phyloP scores from a whole-genome alignment of 140 eudicot genomes.

The Ambrosia hybrid region DNA sequence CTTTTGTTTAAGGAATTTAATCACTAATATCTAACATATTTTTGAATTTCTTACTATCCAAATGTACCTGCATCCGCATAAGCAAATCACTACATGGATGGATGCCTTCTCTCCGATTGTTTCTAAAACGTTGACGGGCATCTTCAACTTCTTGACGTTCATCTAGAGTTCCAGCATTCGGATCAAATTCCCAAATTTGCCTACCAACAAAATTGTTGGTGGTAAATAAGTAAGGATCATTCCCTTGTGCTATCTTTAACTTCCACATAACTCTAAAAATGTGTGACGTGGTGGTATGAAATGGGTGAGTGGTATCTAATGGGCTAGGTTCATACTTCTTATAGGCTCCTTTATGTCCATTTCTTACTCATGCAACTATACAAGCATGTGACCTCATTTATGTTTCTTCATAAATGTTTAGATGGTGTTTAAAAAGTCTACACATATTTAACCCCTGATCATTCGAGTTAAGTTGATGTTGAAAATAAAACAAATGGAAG shows the following conservation, averaged over 20 bases:
- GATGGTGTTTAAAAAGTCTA: neutral
- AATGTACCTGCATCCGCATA: conserved; percentile 61
- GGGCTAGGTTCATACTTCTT: neutral
- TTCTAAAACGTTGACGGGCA: conserved; percentile 32
- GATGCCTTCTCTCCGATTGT: conserved; percentile 30
- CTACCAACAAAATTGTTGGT: conserved; percentile 48
- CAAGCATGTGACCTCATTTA: neutral
- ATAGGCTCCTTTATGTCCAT: too few relatives aligned
- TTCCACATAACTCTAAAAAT: conserved; percentile 31
- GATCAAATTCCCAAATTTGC: conserved; percentile 55
- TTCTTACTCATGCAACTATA: too few relatives aligned
- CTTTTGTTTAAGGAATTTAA: neutral
- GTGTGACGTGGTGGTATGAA: conserved; percentile 10
- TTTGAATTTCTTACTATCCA: neutral
- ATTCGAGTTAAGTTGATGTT: too few relatives aligned
- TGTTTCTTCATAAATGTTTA: neutral
- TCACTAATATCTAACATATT: neutral
- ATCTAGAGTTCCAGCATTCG: conserved; percentile 45
- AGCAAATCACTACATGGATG: conserved; percentile 53
- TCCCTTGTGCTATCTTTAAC: conserved; percentile 38
- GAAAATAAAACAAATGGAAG: too few relatives aligned
- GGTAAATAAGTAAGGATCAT: conserved; percentile 38
- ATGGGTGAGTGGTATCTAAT: neutral
- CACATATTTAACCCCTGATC: neutral
- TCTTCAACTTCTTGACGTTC: conserved; percentile 49